phyloP scores from a whole-genome alignment of 371 early-diverging fungal genomes.

The Lichtheimia hyalospora region DNA sequence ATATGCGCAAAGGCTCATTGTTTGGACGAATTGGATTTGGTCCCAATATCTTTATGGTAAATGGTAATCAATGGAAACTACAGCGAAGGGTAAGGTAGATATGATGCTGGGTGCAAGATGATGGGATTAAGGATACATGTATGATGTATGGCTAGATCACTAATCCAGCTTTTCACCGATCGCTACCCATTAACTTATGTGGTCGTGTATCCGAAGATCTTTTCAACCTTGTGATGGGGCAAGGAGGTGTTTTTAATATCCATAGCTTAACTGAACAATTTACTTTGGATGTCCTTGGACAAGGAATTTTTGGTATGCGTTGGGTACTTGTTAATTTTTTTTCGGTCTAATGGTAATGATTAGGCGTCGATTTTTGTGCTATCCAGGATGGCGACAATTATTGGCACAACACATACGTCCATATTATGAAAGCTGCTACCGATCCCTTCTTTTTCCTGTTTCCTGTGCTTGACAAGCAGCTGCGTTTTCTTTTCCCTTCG shows the following conservation, averaged over 20 bases:
- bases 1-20: slow-evolving; percentile 17
- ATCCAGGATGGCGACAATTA: slow-evolving; percentile 8
- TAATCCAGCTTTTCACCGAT: slow-evolving; percentile 38
- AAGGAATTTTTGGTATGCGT: slow-evolving; percentile 35
- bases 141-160: slow-evolving; percentile 20
- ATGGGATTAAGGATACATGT: background rate
- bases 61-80: slow-evolving; percentile 26
- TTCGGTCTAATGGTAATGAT: too few relatives aligned
- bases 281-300: slow-evolving; percentile 39
- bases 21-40: slow-evolving; percentile 18
- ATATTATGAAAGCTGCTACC: slow-evolving; percentile 16
- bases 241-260: slow-evolving; percentile 17
- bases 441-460: slow-evolving; percentile 46
- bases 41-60: slow-evolving; percentile 25
- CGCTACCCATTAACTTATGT: slow-evolving; percentile 36
- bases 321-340: too few relatives aligned
- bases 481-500: slow-evolving; percentile 19
- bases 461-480: slow-evolving; percentile 43
- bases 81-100: slow-evolving; percentile 26
- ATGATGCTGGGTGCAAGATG: too few relatives aligned
- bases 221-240: slow-evolving; percentile 19
- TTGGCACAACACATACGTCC: slow-evolving; percentile 26
- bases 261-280: slow-evolving; percentile 24
- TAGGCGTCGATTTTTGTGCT: slow-evolving; percentile 37
- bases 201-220: slow-evolving; percentile 23